Evolutionary conservation across 2,329 filamentous ascomycete genomes (phyloP).

Genomic region (Ophiocordyceps camponoti-leonardi): DNA sequence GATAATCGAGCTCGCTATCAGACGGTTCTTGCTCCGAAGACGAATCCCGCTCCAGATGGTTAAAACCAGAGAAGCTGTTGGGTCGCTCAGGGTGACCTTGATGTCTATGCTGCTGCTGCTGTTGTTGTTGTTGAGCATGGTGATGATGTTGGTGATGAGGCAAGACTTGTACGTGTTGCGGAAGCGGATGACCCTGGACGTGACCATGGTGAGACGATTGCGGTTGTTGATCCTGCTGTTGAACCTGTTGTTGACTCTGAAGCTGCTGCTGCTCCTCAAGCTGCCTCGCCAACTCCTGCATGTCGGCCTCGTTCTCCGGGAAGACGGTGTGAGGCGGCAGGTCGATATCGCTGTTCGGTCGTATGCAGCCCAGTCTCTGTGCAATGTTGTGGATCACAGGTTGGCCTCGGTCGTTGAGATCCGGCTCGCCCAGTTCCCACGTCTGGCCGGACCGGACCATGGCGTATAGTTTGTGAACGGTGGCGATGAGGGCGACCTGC

Average conservation of each 20-base stretch:
- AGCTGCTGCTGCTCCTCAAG: slow-evolving; percentile 25
- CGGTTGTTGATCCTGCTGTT: background rate
- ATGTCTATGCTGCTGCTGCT: background rate
- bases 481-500: slow-evolving; percentile 45
- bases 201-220: background rate
- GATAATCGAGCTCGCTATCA: slow-evolving; percentile 26
- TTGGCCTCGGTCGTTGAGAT: slow-evolving; percentile 44
- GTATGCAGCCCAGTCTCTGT: slow-evolving; percentile 45
- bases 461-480: slow-evolving; percentile 46
- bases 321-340: slow-evolving; percentile 40
- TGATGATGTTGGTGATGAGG: background rate
- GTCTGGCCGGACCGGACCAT: slow-evolving; percentile 41
- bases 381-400: slow-evolving; percentile 50
- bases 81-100: background rate
- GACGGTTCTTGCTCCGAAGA: slow-evolving; percentile 38
- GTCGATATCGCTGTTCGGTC: slow-evolving; percentile 42
- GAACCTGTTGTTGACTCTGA: background rate
- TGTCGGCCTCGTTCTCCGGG: slow-evolving; percentile 41
- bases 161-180: background rate
- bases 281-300: slow-evolving; percentile 37
- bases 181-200: background rate
- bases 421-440: slow-evolving; percentile 47
- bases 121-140: background rate
- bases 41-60: slow-evolving; percentile 6
- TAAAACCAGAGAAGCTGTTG: background rate